Base-by-base conservation (phyloP, 768 basidiomycete genomes). In the Suillus hirtellus region DNA sequence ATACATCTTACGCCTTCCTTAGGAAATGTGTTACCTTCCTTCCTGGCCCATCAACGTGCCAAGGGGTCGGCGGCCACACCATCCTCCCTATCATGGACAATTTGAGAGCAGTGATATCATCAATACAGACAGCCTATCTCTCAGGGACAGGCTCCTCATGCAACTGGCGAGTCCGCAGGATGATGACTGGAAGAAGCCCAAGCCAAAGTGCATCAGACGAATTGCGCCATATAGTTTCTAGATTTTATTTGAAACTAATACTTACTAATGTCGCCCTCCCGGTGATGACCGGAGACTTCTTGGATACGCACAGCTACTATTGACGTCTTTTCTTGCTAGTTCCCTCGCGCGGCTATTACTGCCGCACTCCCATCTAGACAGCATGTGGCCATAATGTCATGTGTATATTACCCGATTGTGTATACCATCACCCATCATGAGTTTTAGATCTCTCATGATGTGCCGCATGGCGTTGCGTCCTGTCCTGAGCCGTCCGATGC, bases 181-280 rank as follows among this genome's bases (percentile, higher is more conserved):
- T 24, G 65, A 62, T 38, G 62, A 46, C 2, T 60, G 62, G 62
- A 40, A 54, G 21, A 59, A 54, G 17, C 64, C 64, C 1, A 27
- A 65, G 38, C 64, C 64, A 8, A 65, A 38, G 21, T 65, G 64
- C 37, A 47, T 65, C 17, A 64, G 63, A 17, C 64, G 64, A 11
- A 21, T 64, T 56, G 55, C 21, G 24, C 55, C 55, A 40, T 56
- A 56, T 27, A 17, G 55, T 40, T 56, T 56, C 55, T 56, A 56
- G 38, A 2, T 27, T 40, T 27, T 40, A 17, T 55, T 4, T 37
- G 2, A 15, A 17, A 37, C 50, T 19, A 31, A 17, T 37, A 35
- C 12, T 31, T 31, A 31, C 1, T 7, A 35, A 53, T n/a, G 34
- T 7, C 34, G 12, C 35, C 11, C 31, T 53, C n/a, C 34, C 7